Conservation (phyloP, 495 filamentous ascomycete species). For the Jackrogersella minutella region DNA sequence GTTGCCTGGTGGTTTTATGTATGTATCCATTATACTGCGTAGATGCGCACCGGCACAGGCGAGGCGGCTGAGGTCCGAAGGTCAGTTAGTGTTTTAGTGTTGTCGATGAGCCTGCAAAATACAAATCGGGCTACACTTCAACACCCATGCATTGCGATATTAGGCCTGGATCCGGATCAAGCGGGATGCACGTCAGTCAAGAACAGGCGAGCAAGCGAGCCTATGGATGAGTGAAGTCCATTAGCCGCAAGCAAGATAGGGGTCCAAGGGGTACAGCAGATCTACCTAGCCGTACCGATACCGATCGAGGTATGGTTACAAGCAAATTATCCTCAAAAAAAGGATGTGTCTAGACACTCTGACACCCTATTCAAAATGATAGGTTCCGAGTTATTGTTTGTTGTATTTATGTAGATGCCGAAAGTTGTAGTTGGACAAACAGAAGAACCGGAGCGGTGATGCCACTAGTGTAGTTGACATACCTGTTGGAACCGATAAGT, state of each 20-base stretch:
- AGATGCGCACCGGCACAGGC: no score
- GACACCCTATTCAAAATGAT: constrained; percentile 10
- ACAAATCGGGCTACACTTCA: constrained; percentile 18
- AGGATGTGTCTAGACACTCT: constrained; percentile 21
- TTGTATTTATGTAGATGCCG: constrained; percentile 3
- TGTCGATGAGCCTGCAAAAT: not conserved
- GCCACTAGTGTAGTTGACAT: not conserved
- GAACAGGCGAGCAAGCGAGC: constrained; percentile 17
- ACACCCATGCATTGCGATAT: constrained; percentile 14
- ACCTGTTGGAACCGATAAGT: not conserved
- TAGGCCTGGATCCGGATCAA: constrained; percentile 32
- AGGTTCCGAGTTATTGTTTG: constrained; percentile 8
- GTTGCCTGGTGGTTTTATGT: constrained; percentile 1
- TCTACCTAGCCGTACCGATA: constrained; percentile 16
- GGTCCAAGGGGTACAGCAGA: constrained; percentile 30
- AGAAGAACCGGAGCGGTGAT: not conserved
- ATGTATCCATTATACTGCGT: no score
- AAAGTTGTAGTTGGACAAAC: not conserved
- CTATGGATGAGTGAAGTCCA: constrained; percentile 11
- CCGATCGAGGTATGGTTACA: not conserved
- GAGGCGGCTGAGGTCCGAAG: not conserved
- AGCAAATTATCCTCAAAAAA: constrained; percentile 12
- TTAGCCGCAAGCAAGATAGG: constrained; percentile 34
- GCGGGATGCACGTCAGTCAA: constrained; percentile 35
- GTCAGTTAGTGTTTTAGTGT: no score